Evolutionary conservation across 768 basidiomycete species (phyloP).

Genomic region (Melanogaster broomeanus): DNA sequence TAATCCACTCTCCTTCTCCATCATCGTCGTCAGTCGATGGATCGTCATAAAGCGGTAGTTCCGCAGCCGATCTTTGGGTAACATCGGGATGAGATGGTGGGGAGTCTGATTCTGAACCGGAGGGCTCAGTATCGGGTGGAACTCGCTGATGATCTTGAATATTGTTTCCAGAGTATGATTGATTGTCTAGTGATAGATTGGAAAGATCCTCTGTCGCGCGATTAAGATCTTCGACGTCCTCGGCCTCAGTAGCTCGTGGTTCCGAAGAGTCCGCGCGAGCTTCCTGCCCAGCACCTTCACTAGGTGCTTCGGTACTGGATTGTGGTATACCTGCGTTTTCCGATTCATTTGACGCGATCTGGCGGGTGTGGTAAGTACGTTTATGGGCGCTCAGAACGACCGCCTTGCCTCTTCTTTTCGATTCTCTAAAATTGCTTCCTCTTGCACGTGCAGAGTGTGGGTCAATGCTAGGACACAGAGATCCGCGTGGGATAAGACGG

Average conservation of each 20-base stretch:
- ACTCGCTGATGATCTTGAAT: slow-evolving; percentile 27
- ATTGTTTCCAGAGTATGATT: slow-evolving; percentile 1
- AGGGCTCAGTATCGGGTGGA: slow-evolving; percentile 48
- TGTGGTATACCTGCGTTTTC: neutral
- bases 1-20: slow-evolving; percentile 96
- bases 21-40: slow-evolving; percentile 76
- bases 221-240: slow-evolving; percentile 11
- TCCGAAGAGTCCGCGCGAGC: neutral
- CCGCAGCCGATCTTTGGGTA: slow-evolving; percentile 10
- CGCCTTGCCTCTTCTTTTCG: slow-evolving; percentile 31
- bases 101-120: slow-evolving; percentile 32
- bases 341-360: slow-evolving; percentile 7
- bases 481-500: slow-evolving; percentile 90
- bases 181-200: slow-evolving; percentile 15
- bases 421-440: slow-evolving; percentile 29
- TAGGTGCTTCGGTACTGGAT: neutral
- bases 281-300: slow-evolving; percentile 7
- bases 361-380: neutral
- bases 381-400: slow-evolving; percentile 1
- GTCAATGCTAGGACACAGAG: slow-evolving; percentile 89
- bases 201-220: slow-evolving; percentile 1
- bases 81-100: slow-evolving; percentile 1
- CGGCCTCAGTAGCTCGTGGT: neutral
- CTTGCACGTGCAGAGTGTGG: slow-evolving; percentile 67
- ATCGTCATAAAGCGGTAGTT: slow-evolving; percentile 62